Percentiles rank a stretch among this genome's conserved stretches.
Evolutionary conservation across 2,329 filamentous ascomycete species (phyloP).

Genomic region (Pleurostoma richardsiae): DNA sequence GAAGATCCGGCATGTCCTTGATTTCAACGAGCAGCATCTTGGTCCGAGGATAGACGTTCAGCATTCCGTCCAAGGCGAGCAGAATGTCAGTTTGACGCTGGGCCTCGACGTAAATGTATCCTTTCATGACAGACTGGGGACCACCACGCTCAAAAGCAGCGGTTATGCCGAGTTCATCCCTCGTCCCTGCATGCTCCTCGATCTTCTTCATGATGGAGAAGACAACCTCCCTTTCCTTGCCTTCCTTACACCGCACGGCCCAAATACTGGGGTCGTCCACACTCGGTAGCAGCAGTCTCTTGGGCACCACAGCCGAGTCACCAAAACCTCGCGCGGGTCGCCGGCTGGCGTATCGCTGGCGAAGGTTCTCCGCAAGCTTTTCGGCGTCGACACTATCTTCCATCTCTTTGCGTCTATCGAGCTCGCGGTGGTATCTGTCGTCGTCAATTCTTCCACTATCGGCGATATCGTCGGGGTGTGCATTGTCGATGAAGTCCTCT

Average conservation of each 20-base stretch:
- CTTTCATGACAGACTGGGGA: constrained; percentile 76
- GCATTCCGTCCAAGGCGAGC: constrained; percentile 74
- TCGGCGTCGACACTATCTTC: constrained; percentile 88
- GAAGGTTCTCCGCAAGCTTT: constrained; percentile 81
- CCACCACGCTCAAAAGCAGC: constrained; percentile 87
- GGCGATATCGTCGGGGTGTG: constrained; percentile 83
- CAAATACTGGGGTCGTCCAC: constrained; percentile 96
- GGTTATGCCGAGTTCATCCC: constrained; percentile 78
- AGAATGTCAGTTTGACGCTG: constrained; percentile 81
- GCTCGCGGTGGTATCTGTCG: constrained; percentile 87
- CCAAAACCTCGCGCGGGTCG: constrained; percentile 58
- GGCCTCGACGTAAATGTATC: constrained; percentile 93
- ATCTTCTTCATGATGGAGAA: constrained; percentile 84
- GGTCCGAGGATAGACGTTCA: constrained; percentile 83
- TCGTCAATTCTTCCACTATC: constrained; percentile 78
- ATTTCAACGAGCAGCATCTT: constrained; percentile 88
- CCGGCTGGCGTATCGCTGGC: constrained; percentile 82
- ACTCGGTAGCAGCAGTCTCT: constrained; percentile 81
- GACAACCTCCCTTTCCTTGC: constrained; percentile 90
- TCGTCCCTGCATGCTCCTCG: constrained; percentile 71
- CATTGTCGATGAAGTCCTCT: constrained; percentile 81
- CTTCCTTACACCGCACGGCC: constrained; percentile 88
- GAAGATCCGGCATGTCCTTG: constrained; percentile 96
- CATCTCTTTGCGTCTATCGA: constrained; percentile 86
- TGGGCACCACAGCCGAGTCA: constrained; percentile 75